A percentile compares a stretch with the other conserved stretches of the same genome.
Conservation (phyloP, 768 basidiomycete genomes). For the Pleurotus cornucopiae region DNA sequence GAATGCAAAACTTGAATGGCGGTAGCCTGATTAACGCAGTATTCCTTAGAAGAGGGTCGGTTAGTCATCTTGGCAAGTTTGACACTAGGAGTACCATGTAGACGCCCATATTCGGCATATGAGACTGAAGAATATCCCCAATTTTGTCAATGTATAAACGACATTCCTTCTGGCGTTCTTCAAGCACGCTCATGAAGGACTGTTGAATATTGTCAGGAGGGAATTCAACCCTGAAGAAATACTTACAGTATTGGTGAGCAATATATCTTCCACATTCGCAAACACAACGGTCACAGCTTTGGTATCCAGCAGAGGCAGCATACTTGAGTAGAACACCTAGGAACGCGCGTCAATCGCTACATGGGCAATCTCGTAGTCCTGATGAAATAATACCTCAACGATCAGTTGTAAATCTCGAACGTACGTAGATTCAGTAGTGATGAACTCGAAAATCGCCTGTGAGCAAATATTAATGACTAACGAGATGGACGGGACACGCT, state of each 20-base stretch:
- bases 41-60: constrained; percentile 48
- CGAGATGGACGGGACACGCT: background rate
- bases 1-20: constrained; percentile 77
- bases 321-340: constrained; percentile 81
- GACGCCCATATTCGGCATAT: constrained; percentile 73
- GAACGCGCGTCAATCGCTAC: constrained; percentile 6
- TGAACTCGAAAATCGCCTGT: constrained; percentile 91
- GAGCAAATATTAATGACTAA: background rate
- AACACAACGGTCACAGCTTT: constrained; percentile 84
- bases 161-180: constrained; percentile 88
- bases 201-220: constrained; percentile 19
- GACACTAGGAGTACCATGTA: constrained; percentile 58
- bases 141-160: constrained; percentile 88
- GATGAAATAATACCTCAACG: constrained; percentile 60
- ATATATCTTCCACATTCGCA: constrained; percentile 89
- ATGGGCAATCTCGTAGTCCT: background rate
- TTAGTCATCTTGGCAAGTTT: too few relatives aligned
- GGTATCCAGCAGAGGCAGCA: constrained; percentile 66
- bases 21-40: constrained; percentile 84
- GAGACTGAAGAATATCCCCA: constrained; percentile 75
- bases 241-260: constrained; percentile 81
- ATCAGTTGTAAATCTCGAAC: constrained; percentile 89
- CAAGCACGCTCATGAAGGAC: constrained; percentile 84
- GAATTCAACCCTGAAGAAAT: background rate
- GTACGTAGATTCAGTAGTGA: constrained; percentile 85